A percentile compares a stretch with the other conserved stretches of the same genome.
phyloP scores from a whole-genome alignment of 306 rosid genomes.

The Canavalia gladiata region DNA sequence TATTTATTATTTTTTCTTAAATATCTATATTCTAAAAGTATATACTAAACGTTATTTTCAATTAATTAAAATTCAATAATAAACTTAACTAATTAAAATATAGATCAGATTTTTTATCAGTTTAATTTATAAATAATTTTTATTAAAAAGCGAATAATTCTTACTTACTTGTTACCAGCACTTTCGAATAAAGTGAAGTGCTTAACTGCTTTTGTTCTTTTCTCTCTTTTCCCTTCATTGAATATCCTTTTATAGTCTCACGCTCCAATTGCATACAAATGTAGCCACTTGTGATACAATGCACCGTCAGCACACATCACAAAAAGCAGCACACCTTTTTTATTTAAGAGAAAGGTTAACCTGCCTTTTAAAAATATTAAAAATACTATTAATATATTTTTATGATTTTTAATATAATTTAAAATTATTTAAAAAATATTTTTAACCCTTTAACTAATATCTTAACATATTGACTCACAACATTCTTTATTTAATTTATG shows the following conservation, averaged over 20 bases:
- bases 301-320: not conserved
- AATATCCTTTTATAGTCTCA: not conserved
- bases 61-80: not conserved
- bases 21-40: no score
- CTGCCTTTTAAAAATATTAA: no score
- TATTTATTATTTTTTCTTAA: no score
- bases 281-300: not conserved
- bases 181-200: conserved; percentile 46
- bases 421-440: no score
- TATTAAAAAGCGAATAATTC: not conserved
- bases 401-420: no score
- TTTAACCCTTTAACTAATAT: no score
- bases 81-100: not conserved
- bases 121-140: not conserved
- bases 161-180: conserved; percentile 21
- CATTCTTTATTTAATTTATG: not conserved
- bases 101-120: no score
- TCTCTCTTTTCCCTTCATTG: not conserved
- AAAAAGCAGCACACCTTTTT: conserved; percentile 7
- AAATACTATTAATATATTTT: no score
- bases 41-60: no score
- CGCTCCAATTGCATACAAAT: not conserved
- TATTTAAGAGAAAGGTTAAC: no score
- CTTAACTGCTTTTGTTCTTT: conserved; percentile 37
- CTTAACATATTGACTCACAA: no score